Conservation (phyloP, 2,329 filamentous ascomycete species). For the Alternaria conjuncta region DNA sequence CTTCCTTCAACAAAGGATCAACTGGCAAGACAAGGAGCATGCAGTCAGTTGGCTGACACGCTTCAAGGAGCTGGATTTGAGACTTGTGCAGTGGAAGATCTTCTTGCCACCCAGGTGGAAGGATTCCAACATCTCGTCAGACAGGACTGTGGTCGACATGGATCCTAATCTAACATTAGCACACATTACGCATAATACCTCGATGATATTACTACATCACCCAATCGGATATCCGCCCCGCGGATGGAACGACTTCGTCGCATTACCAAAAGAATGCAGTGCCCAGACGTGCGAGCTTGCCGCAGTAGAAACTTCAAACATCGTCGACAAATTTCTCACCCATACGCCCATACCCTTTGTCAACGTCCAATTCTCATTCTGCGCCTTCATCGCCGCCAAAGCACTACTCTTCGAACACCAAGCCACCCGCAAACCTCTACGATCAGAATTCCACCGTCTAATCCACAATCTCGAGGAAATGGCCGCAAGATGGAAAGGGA, state of each 20-base stretch:
- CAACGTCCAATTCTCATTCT: conserved; percentile 44
- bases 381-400: conserved; percentile 42
- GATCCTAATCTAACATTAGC: conserved; percentile 45
- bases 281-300: conserved; percentile 44
- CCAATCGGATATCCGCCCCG: conserved; percentile 39
- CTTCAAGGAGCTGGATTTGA: conserved; percentile 44
- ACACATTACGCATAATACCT: conserved; percentile 45
- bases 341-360: conserved; percentile 42
- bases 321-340: conserved; percentile 41
- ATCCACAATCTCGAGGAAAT: conserved; percentile 37
- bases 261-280: conserved; percentile 41
- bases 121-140: conserved; percentile 41
- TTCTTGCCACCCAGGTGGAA: conserved; percentile 44
- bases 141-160: conserved; percentile 39
- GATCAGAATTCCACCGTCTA: conserved; percentile 34
- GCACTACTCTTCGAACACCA: conserved; percentile 39
- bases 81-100: conserved; percentile 44
- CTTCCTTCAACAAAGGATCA: conserved; percentile 43
- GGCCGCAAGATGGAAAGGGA: conserved; percentile 32
- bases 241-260: conserved; percentile 41
- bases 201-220: conserved; percentile 45
- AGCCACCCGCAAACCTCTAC: conserved; percentile 20
- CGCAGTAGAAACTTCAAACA: conserved; percentile 42
- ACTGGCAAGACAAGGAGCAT: conserved; percentile 45
- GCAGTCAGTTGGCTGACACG: conserved; percentile 43